These are phyloP conservation scores for Pseudisothecium myosuroides DNA, from an alignment of 225 moss, liverwort and hornwort species.

Conservation along the genomic window DNA sequence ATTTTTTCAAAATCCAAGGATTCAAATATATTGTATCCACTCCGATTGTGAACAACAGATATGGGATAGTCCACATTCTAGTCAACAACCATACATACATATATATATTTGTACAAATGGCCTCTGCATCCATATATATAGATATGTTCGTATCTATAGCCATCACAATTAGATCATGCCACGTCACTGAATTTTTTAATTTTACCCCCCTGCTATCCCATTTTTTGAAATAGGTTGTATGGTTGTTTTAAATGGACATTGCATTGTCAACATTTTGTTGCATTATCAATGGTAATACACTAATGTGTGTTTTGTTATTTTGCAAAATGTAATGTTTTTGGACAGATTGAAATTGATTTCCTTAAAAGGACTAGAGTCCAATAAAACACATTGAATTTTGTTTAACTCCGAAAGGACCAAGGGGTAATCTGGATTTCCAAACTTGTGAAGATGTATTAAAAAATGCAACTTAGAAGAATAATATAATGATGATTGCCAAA, in stretches of 20 bases:
- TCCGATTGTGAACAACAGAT: background rate
- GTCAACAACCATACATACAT: background rate
- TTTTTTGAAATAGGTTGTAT: background rate
- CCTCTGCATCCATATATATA: too few species aligned
- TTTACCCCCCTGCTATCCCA: rapidly evolving
- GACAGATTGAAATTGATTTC: background rate
- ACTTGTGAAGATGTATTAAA: background rate
- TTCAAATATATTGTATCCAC: background rate
- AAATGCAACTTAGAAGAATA: background rate
- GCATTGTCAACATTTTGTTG: background rate
- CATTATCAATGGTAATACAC: background rate
- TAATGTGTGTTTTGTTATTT: background rate
- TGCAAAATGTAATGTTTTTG: background rate
- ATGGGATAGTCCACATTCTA: background rate
- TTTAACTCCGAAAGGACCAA: background rate
- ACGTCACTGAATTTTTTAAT: background rate
- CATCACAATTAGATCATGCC: rapidly evolving
- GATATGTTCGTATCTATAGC: background rate
- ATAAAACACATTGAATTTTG: background rate
- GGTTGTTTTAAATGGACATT: background rate
- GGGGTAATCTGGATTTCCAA: background rate
- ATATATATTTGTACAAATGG: background rate
- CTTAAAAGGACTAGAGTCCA: background rate
- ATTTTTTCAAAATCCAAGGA: background rate
- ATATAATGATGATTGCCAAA: background rate